These are phyloP conservation scores for Solanum medicagineum DNA, from an alignment of 257 asterid genomes.

Conservation along the genomic window DNA sequence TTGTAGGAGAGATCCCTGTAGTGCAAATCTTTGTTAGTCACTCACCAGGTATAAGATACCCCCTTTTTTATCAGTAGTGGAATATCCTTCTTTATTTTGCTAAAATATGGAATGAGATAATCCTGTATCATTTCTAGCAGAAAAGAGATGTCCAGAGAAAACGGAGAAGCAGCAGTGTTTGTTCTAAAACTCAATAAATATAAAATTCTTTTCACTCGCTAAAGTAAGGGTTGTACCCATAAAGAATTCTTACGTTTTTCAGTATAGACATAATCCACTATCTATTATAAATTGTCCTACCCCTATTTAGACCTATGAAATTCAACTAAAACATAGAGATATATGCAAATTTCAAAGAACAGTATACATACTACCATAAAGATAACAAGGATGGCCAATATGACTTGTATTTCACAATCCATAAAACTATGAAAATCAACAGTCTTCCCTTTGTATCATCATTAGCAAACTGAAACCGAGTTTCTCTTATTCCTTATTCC, in stretches of 20 bases:
- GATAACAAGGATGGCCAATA: not conserved
- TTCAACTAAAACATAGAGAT: not conserved
- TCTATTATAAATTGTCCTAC: not conserved
- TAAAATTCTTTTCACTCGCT: not conserved
- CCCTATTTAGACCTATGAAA: not conserved
- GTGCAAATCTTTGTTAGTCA: constrained; percentile 9
- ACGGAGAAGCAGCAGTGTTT: not conserved
- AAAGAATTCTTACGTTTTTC: not conserved
- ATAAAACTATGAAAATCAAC: not conserved
- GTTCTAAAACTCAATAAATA: not conserved
- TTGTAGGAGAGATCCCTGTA: constrained; percentile 91
- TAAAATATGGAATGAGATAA: not conserved
- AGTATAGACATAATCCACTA: not conserved
- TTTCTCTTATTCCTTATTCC: not conserved
- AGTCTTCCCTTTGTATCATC: not conserved
- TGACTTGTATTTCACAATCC: not conserved
- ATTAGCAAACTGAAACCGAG: not conserved
- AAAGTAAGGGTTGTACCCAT: not conserved
- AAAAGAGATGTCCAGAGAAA: constrained; percentile 1
- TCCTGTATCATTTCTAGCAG: not conserved
- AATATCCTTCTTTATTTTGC: constrained; percentile 3
- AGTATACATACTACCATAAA: not conserved
- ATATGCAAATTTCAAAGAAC: not conserved
- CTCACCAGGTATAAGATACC: not conserved
- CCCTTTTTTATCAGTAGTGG: not conserved